Evolutionary conservation across 352 stramenopile genomes (phyloP), one percentile per base, ranked within the genome.

Genomic region (Phytopythium boreale): DNA sequence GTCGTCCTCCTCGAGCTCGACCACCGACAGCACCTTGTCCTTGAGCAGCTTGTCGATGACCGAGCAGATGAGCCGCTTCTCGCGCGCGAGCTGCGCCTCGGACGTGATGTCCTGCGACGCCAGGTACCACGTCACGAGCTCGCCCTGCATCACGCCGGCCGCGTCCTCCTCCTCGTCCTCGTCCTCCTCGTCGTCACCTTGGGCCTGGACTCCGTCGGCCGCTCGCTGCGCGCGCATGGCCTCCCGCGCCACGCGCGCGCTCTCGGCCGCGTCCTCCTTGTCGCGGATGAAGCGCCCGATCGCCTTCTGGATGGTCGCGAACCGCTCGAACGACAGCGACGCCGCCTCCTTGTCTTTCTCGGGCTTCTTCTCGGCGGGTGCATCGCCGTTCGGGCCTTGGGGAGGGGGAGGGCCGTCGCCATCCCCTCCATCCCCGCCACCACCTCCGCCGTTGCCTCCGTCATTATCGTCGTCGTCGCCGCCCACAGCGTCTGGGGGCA

Each of bases 111-210:
- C 87, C 68, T 96, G 85, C 26, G 81, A 87, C 20, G 81, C 80
- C 60, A 94, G 43, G 63, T 95, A 95, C 84, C 84, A 95, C 43
- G 85, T 95, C 53, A 94, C 85, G 29, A 94, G 62, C 66, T 93
- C 79, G 27, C 84, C 85, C 68, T 94, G 85, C 56, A 93, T 66
- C 7, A 94, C 80, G 1, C 85, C 84, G 0, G 44, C 71, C 24
- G 80, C 79, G 2, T 88, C 79, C 0, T 88, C 80, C 0, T 96
- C 83, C 10, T 88, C 71, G 0, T 77, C 71, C 2, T 86, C 77
- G 6, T 87, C 77, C 0, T 76, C 67, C 7, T 76, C 72, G 11
- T 10, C 43, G 0, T 24, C 39, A 4, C 39, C 43, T 46, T 6
- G 6, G 6, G 1, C 34, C 34, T 39, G 7, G 7, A 69, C 53